Base-by-base conservation (phyloP, 2,329 filamentous ascomycete species). In the Alternaria gaisen region DNA sequence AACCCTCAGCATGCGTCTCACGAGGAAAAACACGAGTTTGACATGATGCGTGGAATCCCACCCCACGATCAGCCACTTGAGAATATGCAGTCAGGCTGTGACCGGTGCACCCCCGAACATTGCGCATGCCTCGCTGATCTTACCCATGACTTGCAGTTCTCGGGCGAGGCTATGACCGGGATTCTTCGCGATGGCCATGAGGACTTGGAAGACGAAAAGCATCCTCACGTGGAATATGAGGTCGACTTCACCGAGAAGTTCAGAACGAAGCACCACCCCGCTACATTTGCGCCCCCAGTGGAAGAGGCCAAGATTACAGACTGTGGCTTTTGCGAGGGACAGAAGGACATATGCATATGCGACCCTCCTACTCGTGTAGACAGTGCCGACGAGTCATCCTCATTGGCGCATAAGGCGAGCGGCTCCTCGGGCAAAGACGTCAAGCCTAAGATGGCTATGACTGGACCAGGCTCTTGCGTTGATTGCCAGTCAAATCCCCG, bases 191-290 rank as follows among this genome's bases (percentile, higher is more conserved):
- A n/a, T 22, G 58, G 46, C 24, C 44, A 60, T n/a, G 53, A 18
- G 32, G 50, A 47, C 41, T 16, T 56, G 38, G 50, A 64, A 38
- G 38, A 51, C 41, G 41, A 58, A 26, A 60, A 53, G 14, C 36
- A 50, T 22, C 46, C 26, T 14, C 42, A 58, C 34, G 50, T 48
- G 58, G 42, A 63, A 46, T 18, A 61, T 46, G 76, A 78, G 56
- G 76, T 74, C 22, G 77, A 79, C 52, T 78, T 78, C 63, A 79
- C 77, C 26, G 53, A 66, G 10, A 68, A 68, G 18, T 75, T 71
- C 50, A 5, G 46, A 16, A 36, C 22, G 24, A 41, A 51, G 16
- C 26, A 41, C 14, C 63, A 67, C 9, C 68, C 72, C 8, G 69
- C 69, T 12, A 56, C 66, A 9, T 72, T 76, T 44, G 50, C 73